phyloP scores from a whole-genome alignment of 176 grass and related monocot species.

The Carex cristatella region DNA sequence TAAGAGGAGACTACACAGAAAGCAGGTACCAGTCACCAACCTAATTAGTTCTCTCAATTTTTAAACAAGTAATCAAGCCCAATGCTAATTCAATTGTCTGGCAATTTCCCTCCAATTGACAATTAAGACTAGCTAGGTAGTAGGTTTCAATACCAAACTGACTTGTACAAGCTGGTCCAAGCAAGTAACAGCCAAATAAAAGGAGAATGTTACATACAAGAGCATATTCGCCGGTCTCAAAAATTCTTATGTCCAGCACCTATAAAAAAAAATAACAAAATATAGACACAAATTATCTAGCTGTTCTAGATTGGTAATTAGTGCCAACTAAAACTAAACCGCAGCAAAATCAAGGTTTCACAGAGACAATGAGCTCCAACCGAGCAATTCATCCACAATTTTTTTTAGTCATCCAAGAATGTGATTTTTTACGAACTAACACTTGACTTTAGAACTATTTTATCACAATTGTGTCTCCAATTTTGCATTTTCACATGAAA shows the following conservation, averaged over 20 bases:
- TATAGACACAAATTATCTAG: background rate
- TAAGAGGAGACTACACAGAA: background rate
- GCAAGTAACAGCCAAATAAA: background rate
- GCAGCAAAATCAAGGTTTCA: background rate
- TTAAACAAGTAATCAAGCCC: background rate
- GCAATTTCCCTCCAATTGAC: background rate
- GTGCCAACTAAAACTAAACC: background rate
- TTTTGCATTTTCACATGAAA: background rate
- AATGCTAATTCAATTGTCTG: background rate
- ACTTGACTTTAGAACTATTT: background rate
- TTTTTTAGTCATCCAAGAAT: background rate
- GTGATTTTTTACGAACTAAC: background rate
- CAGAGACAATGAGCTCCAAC: background rate
- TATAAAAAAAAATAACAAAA: conserved; percentile 13
- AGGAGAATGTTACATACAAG: conserved; percentile 38
- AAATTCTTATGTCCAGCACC: conserved; percentile 72
- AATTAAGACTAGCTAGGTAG: background rate
- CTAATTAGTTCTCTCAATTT: background rate
- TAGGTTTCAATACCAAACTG: background rate
- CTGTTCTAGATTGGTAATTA: background rate
- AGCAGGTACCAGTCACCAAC: background rate
- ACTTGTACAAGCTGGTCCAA: background rate
- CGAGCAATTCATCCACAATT: background rate
- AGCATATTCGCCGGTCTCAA: conserved; percentile 81
- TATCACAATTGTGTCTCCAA: background rate